Conservation (phyloP, 495 filamentous ascomycete genomes). For the Apiosordaria backusii region DNA sequence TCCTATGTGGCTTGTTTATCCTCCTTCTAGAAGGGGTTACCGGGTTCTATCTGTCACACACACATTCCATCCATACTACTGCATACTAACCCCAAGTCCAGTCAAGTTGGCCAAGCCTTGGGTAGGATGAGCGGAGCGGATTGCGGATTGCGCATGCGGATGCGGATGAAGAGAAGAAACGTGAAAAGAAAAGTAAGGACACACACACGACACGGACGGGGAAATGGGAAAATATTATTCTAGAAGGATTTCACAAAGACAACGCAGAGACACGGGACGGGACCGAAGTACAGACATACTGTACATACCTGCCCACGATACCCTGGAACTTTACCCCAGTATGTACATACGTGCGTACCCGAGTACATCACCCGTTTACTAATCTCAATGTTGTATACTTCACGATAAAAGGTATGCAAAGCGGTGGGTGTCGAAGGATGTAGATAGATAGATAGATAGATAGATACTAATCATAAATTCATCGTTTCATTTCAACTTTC, state of each 20-base stretch:
- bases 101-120: too few relatives aligned
- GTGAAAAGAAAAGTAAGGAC: neutral
- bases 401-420: neutral
- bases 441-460: neutral
- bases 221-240: neutral
- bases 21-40: neutral
- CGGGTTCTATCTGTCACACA: neutral
- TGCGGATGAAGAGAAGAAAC: neutral
- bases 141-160: too few relatives aligned
- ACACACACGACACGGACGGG: neutral
- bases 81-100: too few relatives aligned
- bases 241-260: neutral
- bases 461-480: neutral
- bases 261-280: neutral
- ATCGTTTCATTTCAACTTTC: neutral
- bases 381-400: neutral
- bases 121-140: neutral
- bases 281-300: too few relatives aligned
- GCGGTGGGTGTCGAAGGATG: too few relatives aligned
- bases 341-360: neutral
- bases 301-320: too few relatives aligned
- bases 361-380: neutral
- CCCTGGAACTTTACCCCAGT: neutral
- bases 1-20: neutral
- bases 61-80: too few relatives aligned